These are phyloP conservation scores for Selaginella tamariscina DNA, from an alignment of 75 land plant genomes.

Conservation along the genomic window DNA sequence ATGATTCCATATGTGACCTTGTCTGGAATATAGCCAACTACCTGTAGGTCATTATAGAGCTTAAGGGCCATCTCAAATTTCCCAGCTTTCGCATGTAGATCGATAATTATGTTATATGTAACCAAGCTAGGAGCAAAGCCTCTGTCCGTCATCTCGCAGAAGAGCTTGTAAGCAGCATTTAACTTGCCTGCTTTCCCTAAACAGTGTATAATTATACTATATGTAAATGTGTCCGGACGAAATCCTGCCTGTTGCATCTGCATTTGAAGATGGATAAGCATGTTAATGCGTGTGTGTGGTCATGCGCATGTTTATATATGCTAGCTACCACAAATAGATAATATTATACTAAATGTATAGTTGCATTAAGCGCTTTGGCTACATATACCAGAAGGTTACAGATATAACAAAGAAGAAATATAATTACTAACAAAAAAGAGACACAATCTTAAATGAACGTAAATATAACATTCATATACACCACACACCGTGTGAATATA, in stretches of 20 bases:
- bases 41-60: slow-evolving; percentile 81
- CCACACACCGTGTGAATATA: too few relatives aligned
- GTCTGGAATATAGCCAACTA: slow-evolving; percentile 79
- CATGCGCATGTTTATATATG: too few relatives aligned
- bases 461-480: too few relatives aligned
- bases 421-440: too few relatives aligned
- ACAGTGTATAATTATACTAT: slow-evolving; percentile 93
- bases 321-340: too few relatives aligned
- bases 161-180: slow-evolving; percentile 61
- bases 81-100: slow-evolving; percentile 87
- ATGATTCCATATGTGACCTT: slow-evolving; percentile 83
- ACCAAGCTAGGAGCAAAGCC: slow-evolving; percentile 84
- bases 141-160: slow-evolving; percentile 71
- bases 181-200: slow-evolving; percentile 93
- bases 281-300: too few relatives aligned
- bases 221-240: slow-evolving; percentile 83
- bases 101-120: slow-evolving; percentile 89
- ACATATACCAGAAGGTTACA: too few relatives aligned
- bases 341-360: too few relatives aligned
- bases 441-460: too few relatives aligned
- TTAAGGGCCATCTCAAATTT: slow-evolving; percentile 58
- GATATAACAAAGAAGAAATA: too few relatives aligned
- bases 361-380: too few relatives aligned
- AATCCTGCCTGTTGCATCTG: slow-evolving; percentile 80
- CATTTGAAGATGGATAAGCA: too few relatives aligned